These are phyloP conservation scores for Neckera pumila DNA, from an alignment of 225 moss, liverwort and hornwort species.

Conservation along the genomic window DNA sequence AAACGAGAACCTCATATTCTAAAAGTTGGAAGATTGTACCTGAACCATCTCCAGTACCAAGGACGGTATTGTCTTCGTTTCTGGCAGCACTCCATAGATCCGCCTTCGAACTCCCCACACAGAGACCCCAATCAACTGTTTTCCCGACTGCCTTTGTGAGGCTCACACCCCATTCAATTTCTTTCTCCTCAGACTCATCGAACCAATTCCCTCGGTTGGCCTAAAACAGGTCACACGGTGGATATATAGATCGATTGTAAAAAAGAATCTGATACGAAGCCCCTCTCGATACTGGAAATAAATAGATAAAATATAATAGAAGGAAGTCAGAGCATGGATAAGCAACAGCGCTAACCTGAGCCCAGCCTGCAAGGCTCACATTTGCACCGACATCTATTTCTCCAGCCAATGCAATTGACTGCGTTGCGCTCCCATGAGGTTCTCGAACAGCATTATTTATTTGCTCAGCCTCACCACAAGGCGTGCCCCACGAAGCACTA, in stretches of 20 bases:
- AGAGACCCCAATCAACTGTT: conserved; percentile 30
- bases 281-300: background rate
- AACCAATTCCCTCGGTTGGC: conserved; percentile 57
- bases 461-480: conserved; percentile 33
- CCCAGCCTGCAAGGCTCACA: conserved; percentile 50
- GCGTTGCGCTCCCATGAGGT: conserved; percentile 18
- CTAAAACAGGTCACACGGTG: conserved; percentile 1
- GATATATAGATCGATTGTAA: background rate
- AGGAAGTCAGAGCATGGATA: background rate
- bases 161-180: conserved; percentile 34
- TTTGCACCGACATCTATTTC: conserved; percentile 71
- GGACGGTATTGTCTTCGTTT: background rate
- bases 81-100: conserved; percentile 2
- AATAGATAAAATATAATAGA: background rate
- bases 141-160: conserved; percentile 15
- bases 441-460: background rate
- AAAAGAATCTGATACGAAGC: background rate
- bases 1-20: background rate
- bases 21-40: background rate
- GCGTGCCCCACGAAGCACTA: conserved; percentile 31
- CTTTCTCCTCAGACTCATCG: conserved; percentile 34
- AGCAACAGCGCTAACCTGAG: conserved; percentile 1
- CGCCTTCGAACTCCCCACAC: conserved; percentile 31
- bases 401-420: conserved; percentile 72
- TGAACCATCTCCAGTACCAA: background rate